Conservation (phyloP, 164 flowering plant genomes). For the Echeveria elegans region DNA sequence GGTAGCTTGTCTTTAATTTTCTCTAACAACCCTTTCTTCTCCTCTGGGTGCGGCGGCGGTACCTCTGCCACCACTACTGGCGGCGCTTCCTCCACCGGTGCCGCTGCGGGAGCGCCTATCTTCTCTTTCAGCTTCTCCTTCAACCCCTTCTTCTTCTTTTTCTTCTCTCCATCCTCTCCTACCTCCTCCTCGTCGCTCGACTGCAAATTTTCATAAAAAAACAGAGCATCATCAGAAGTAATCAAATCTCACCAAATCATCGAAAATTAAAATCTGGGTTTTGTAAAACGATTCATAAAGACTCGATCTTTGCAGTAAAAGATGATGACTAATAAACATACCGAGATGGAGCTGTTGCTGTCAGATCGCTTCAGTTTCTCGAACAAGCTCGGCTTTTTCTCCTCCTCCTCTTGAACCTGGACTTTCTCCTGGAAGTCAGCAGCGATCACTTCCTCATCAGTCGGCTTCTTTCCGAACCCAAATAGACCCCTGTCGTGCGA, state of each 20-base stretch:
- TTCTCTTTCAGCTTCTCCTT: background rate
- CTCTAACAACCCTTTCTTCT: background rate
- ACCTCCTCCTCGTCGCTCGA: constrained; percentile 6
- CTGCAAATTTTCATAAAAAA: too few relatives aligned
- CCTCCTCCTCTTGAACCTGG: background rate
- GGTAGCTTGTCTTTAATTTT: background rate
- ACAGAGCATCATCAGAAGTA: too few relatives aligned
- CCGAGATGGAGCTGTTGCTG: constrained; percentile 10
- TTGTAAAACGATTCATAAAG: too few relatives aligned
- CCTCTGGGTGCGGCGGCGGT: background rate
- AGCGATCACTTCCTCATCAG: background rate
- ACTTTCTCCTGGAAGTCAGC: background rate
- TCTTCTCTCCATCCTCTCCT: constrained; percentile 3
- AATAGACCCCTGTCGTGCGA: background rate
- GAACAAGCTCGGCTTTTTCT: constrained; percentile 6
- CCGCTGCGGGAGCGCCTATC: background rate
- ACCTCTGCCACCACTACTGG: background rate
- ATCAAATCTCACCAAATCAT: too few relatives aligned
- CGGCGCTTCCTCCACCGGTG: background rate
- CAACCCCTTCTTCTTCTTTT: constrained; percentile 7
- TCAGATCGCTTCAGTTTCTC: constrained; percentile 8
- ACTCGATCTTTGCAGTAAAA: too few relatives aligned
- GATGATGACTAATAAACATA: background rate
- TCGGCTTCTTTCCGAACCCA: background rate
- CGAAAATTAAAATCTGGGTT: too few relatives aligned